A percentile compares a stretch with the other conserved stretches of the same genome.
These are phyloP conservation scores for Xylariaceae sp. DNA, from an alignment of 2,329 filamentous ascomycete genomes.

Conservation along the genomic window DNA sequence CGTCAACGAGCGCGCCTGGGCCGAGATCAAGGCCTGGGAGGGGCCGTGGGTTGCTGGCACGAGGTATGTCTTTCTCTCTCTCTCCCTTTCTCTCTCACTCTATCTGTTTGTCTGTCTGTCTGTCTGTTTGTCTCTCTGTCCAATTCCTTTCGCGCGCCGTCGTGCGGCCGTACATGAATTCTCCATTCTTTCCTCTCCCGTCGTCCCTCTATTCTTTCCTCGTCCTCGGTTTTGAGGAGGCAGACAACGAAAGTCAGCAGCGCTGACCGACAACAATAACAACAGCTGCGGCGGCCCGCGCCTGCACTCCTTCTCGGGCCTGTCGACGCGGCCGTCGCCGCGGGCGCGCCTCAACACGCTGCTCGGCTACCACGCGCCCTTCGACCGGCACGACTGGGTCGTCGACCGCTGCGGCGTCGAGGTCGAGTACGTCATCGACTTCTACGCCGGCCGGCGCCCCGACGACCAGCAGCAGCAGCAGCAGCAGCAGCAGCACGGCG, in stretches of 20 bases:
- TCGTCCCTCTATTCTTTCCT: neutral
- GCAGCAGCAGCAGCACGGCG: too few relatives aligned
- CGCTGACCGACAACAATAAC: slow-evolving; percentile 11
- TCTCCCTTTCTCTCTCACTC: neutral
- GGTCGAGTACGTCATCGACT: slow-evolving; percentile 96
- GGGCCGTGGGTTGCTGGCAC: slow-evolving; percentile 52
- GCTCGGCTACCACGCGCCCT: slow-evolving; percentile 83
- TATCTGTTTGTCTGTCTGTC: neutral
- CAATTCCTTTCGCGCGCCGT: too few relatives aligned
- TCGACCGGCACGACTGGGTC: slow-evolving; percentile 96
- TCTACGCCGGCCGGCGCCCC: slow-evolving; percentile 67
- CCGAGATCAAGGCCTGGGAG: slow-evolving; percentile 88
- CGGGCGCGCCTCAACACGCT: slow-evolving; percentile 74
- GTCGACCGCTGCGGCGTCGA: slow-evolving; percentile 81
- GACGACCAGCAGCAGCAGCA: slow-evolving; percentile 28
- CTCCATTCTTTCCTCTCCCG: neutral
- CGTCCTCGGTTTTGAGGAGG: neutral
- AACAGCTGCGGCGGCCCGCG: slow-evolving; percentile 66
- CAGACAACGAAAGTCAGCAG: neutral
- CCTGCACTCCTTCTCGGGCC: slow-evolving; percentile 75
- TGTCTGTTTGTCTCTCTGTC: neutral
- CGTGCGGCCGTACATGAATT: neutral
- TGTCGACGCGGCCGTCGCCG: slow-evolving; percentile 64
- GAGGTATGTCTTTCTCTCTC: slow-evolving; percentile 34
- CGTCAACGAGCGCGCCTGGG: slow-evolving; percentile 94